A percentile compares a stretch with the other conserved stretches of the same genome.
phyloP scores from a whole-genome alignment of 1,284 basidiomycete species.

The Leccinum griseonigrum region DNA sequence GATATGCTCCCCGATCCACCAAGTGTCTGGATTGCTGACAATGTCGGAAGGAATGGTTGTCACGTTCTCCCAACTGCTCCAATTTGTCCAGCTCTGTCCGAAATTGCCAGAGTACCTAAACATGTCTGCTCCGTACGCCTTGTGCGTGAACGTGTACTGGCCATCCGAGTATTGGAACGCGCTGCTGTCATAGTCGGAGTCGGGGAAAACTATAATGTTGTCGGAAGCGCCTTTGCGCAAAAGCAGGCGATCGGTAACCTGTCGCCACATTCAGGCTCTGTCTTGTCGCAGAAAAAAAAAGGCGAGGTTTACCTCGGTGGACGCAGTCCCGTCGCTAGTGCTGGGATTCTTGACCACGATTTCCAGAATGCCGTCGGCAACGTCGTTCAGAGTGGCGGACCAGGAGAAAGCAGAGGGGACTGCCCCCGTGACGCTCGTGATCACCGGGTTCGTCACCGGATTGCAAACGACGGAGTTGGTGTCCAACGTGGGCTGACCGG shows the following conservation, averaged over 20 bases:
- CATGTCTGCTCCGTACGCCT: constrained; percentile 82
- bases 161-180: constrained; percentile 62
- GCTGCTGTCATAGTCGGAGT: constrained; percentile 69
- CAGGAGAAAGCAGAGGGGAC: constrained; percentile 66
- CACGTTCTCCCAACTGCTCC: constrained; percentile 74
- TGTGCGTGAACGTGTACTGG: constrained; percentile 75
- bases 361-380: constrained; percentile 79
- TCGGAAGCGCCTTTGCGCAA: constrained; percentile 71
- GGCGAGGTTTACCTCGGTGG: constrained; percentile 51
- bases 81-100: constrained; percentile 80
- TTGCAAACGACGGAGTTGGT: constrained; percentile 46
- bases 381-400: constrained; percentile 66
- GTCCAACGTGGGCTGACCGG: constrained; percentile 51
- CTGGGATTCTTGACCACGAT: constrained; percentile 64
- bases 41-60: constrained; percentile 59
- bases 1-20: constrained; percentile 84
- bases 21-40: constrained; percentile 56
- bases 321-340: constrained; percentile 40
- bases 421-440: constrained; percentile 50
- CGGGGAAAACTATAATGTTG: constrained; percentile 83
- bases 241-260: constrained; percentile 73
- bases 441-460: constrained; percentile 43
- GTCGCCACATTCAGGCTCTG: constrained; percentile 8
- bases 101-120: constrained; percentile 86
- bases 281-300: neutral